Base-by-base conservation (phyloP, 257 asterid genomes). In the Primulina huaijiensis region DNA sequence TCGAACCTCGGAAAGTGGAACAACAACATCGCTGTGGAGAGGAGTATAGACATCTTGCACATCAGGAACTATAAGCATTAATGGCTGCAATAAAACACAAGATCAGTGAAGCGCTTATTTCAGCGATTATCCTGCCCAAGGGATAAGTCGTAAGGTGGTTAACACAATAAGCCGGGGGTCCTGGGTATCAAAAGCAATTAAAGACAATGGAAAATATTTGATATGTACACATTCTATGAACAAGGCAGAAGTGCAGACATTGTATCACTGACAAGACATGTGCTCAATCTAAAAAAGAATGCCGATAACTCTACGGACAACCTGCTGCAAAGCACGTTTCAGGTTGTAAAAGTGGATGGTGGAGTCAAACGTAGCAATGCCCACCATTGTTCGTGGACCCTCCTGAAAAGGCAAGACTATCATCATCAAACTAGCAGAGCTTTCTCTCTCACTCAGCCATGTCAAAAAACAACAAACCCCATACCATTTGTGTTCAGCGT, bases 41-140 rank as follows among this genome's bases (percentile, higher is more conserved):
- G 99, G 99, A 69, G 99, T 93, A 79, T 93, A 93, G 62, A 93
- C 99, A 60, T 90, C 99, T 84, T 89, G 96, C 60, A 93, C 91
- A 69, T 93, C 99, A 72, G 99, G 97, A 76, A 93, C 96, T 77
- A 93, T 83, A 73, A 93, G 97, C 99, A 93, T 93, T 87, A 89
- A 78, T 23, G 96, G 96, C 99, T 93, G 96, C 87, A 82, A 80
- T 69, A 35, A 74, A 69, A 73, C 64, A 76, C 68, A 74, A 60
- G 25, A 23, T 67, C 60, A 67, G 56, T 70, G 74, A 29, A 68
- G 35, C 75, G 57, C 46, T 73, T 30, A 27, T 10, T 52, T 62
- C 75, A 73, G 57, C 50, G 21, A 67, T 60, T 58, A 35, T 58
- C 46, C 70, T 64, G 67, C 67, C 35, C 16, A 46, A 56, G 16